phyloP scores from a whole-genome alignment of 2,329 filamentous ascomycete species.

The Elsinoe ampelina region DNA sequence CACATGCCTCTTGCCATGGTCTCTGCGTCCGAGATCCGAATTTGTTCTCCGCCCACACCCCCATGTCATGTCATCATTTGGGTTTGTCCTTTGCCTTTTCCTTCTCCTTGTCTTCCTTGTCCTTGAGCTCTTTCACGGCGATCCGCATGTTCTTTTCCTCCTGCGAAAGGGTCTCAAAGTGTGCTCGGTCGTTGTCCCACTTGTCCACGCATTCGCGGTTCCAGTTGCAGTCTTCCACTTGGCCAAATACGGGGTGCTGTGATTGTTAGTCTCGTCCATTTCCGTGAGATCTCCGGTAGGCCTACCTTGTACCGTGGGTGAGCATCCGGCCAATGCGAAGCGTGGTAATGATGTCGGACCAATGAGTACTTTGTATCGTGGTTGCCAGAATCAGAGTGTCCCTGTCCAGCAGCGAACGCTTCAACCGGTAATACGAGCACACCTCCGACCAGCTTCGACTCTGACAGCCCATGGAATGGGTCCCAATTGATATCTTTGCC shows the following conservation, averaged over 20 bases:
- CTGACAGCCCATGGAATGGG: slow-evolving; percentile 52
- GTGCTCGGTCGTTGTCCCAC: slow-evolving; percentile 57
- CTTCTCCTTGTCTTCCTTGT: slow-evolving; percentile 19
- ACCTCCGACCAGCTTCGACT: slow-evolving; percentile 53
- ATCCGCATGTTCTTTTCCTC: slow-evolving; percentile 50
- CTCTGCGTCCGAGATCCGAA: background rate
- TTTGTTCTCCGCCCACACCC: too few relatives aligned
- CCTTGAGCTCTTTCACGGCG: slow-evolving; percentile 27
- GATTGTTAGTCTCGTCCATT: background rate
- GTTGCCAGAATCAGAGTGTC: slow-evolving; percentile 60
- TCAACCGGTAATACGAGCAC: slow-evolving; percentile 59
- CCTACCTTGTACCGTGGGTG: slow-evolving; percentile 43
- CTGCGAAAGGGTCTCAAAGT: slow-evolving; percentile 49
- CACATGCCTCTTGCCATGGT: background rate
- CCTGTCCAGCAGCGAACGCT: slow-evolving; percentile 60
- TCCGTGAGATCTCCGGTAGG: background rate
- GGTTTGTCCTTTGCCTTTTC: slow-evolving; percentile 16
- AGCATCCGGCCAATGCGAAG: slow-evolving; percentile 59
- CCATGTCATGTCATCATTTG: background rate
- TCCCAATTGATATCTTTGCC: slow-evolving; percentile 48
- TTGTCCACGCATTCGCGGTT: slow-evolving; percentile 51
- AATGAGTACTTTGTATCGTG: slow-evolving; percentile 48
- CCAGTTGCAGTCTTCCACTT: slow-evolving; percentile 66
- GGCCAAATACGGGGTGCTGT: slow-evolving; percentile 55
- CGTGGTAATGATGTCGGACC: slow-evolving; percentile 67